Evolutionary conservation across 2,329 filamentous ascomycete species (phyloP).

Genomic region (Ascochyta pisi): DNA sequence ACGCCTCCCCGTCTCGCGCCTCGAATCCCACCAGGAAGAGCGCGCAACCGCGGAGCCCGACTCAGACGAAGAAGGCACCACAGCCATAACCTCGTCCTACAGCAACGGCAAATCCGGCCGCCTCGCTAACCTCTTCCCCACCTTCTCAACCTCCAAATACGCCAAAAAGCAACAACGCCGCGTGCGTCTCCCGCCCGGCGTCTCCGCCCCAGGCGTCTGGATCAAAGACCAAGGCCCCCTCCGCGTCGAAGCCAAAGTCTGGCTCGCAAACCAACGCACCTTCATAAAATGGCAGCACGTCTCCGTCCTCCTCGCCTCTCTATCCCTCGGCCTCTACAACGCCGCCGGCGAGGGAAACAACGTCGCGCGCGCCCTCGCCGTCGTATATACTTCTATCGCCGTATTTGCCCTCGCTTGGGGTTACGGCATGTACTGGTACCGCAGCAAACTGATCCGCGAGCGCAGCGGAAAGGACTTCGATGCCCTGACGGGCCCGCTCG

Average conservation of each 20-base stretch:
- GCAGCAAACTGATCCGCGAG: constrained; percentile 79
- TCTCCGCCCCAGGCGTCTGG: constrained; percentile 83
- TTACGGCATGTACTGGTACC: constrained; percentile 78
- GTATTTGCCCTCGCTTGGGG: constrained; percentile 88
- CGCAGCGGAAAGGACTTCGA: constrained; percentile 94
- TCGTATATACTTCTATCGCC: constrained; percentile 82
- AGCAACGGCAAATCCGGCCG: constrained; percentile 55
- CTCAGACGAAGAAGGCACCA: constrained; percentile 57
- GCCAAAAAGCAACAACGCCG: constrained; percentile 60
- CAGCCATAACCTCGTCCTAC: constrained; percentile 28
- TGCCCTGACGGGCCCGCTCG: constrained; percentile 81
- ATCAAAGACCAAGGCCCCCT: constrained; percentile 94
- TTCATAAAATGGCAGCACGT: constrained; percentile 99
- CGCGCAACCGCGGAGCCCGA: constrained; percentile 55
- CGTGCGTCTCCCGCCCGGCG: constrained; percentile 77
- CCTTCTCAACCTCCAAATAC: constrained; percentile 77
- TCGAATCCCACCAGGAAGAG: constrained; percentile 32
- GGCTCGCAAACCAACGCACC: constrained; percentile 97
- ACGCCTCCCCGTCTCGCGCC: constrained; percentile 27
- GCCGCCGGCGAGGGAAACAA: constrained; percentile 77
- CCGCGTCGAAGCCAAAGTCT: constrained; percentile 96
- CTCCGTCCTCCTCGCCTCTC: constrained; percentile 80
- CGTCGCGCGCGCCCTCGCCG: constrained; percentile 79
- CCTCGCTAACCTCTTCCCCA: constrained; percentile 77
- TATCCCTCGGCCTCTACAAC: constrained; percentile 87